Evolutionary conservation across 306 rosid genomes (phyloP).

Genomic region (apple (Malus domestica)): ASM211411v1 NC_041796.1:17329001-17329500

Average conservation of each 20-base stretch:
- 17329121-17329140: neutral
- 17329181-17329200: neutral
- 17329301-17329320: neutral
- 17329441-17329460: no score
- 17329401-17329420: no score
- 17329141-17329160: neutral
- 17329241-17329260: constrained; percentile 60
- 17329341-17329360: no score
- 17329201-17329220: constrained; percentile 84
- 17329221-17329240: constrained; percentile 75
- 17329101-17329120: constrained; percentile 34
- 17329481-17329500: no score
- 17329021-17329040: constrained; percentile 82
- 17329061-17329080: constrained; percentile 94
- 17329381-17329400: no score
- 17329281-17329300: constrained; percentile 62
- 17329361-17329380: no score
- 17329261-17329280: constrained; percentile 77
- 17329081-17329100: constrained; percentile 92
- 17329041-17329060: constrained; percentile 86
- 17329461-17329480: no score
- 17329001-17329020: constrained; percentile 48
- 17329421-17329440: no score
- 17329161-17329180: neutral
- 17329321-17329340: neutral